Evolutionary conservation across 2,329 filamentous ascomycete genomes (phyloP).

Genomic region (Colletotrichum lentis): DNA sequence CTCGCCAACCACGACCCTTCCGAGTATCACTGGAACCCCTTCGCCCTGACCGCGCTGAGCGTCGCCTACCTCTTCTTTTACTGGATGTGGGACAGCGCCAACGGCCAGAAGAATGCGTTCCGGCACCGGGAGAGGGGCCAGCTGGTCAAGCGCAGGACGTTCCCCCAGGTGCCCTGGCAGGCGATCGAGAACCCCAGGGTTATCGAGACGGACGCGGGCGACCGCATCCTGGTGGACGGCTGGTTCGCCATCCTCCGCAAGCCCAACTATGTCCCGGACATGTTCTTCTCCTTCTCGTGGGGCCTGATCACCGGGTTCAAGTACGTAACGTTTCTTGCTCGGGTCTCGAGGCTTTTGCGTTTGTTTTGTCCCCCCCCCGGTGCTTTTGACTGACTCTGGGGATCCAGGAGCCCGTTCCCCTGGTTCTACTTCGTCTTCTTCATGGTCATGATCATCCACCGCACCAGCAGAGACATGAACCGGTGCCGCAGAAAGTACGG

Average conservation of each 20-base stretch:
- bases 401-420: conserved; percentile 73
- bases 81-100: conserved; percentile 85
- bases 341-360: neutral
- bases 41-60: conserved; percentile 57
- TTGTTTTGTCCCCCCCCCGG: neutral
- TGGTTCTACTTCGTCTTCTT: conserved; percentile 95
- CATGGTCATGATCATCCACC: conserved; percentile 80
- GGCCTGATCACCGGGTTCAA: conserved; percentile 61
- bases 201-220: conserved; percentile 67
- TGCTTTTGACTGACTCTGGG: neutral
- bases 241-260: conserved; percentile 76
- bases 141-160: conserved; percentile 70
- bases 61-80: conserved; percentile 75
- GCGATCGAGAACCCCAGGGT: conserved; percentile 75
- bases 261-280: conserved; percentile 60
- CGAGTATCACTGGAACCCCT: conserved; percentile 72
- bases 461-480: conserved; percentile 78
- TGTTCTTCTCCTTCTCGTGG: conserved; percentile 60
- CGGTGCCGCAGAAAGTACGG: conserved; percentile 83
- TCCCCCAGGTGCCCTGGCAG: conserved; percentile 83
- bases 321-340: conserved; percentile 41
- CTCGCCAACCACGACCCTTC: conserved; percentile 77
- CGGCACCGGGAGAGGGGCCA: conserved; percentile 74
- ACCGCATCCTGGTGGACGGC: conserved; percentile 8
- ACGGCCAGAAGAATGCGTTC: conserved; percentile 87